A percentile compares a stretch with the other conserved stretches of the same genome.
Conservation (phyloP, 78 protist species). For the Pigoraptor vietnamica region DNA sequence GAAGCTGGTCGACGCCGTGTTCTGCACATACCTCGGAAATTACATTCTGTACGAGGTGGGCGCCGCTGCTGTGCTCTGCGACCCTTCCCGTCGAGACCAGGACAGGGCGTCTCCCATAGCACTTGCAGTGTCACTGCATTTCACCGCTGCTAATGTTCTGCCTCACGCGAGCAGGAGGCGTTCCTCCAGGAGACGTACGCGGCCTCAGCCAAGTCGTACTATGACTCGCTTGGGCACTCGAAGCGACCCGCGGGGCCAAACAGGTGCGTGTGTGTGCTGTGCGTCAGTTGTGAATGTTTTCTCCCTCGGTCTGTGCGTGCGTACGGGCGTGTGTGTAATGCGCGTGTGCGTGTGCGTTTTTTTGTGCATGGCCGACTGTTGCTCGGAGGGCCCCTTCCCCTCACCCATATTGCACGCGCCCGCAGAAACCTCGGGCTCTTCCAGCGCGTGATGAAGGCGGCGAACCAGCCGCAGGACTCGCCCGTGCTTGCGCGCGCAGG, state of each 20-base stretch:
- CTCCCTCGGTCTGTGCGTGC: too few species aligned
- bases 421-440: neutral
- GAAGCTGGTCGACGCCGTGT: neutral
- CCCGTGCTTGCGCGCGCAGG: neutral
- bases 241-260: neutral
- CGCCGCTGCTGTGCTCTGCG: too few species aligned
- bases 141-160: neutral
- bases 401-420: too few species aligned
- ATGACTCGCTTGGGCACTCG: neutral
- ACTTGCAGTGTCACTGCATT: too few species aligned
- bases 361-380: too few species aligned
- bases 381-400: too few species aligned
- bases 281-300: neutral
- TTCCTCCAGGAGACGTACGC: neutral
- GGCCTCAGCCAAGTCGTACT: neutral
- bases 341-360: too few species aligned
- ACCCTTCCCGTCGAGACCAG: too few species aligned
- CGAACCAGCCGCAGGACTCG: neutral
- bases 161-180: neutral
- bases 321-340: too few species aligned
- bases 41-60: neutral
- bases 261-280: neutral
- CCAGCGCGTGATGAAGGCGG: neutral
- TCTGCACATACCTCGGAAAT: neutral
- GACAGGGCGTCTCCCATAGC: too few species aligned